Evolutionary conservation across 352 stramenopile species (phyloP).

Genomic region (Blastocystis sp.): DNA sequence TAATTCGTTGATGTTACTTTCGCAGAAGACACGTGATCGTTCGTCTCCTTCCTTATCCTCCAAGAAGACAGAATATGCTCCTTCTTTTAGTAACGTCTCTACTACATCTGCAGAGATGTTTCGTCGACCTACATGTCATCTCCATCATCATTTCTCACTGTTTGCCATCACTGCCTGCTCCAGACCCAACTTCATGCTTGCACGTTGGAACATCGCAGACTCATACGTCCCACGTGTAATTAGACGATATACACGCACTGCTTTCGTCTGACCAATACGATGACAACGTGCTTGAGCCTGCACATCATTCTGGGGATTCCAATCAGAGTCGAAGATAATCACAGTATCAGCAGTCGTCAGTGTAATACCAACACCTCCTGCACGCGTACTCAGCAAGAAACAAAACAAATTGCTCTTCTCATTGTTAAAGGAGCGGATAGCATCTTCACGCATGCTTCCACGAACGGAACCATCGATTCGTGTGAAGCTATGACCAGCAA

Average conservation of each 20-base stretch:
- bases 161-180: conserved; percentile 92
- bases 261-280: conserved; percentile 74
- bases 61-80: conserved; percentile 89
- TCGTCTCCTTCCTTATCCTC: conserved; percentile 87
- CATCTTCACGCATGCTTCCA: conserved; percentile 77
- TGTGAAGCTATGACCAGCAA: conserved; percentile 76
- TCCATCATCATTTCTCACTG: conserved; percentile 73
- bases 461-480: conserved; percentile 82
- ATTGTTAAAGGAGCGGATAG: conserved; percentile 90
- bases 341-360: conserved; percentile 94
- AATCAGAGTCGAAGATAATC: conserved; percentile 98
- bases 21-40: conserved; percentile 83
- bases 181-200: conserved; percentile 95
- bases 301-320: conserved; percentile 91
- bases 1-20: conserved; percentile 89
- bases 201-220: conserved; percentile 98
- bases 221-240: conserved; percentile 97
- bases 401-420: conserved; percentile 90
- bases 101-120: conserved; percentile 74
- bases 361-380: conserved; percentile 93
- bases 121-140: conserved; percentile 22
- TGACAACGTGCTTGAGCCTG: conserved; percentile 80
- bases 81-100: conserved; percentile 91
- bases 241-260: conserved; percentile 83
- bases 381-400: conserved; percentile 94